Evolutionary conservation across 371 early-diverging fungal species (phyloP), one percentile per base, ranked within the genome.

Genomic region (Mucor ambiguus): DNA sequence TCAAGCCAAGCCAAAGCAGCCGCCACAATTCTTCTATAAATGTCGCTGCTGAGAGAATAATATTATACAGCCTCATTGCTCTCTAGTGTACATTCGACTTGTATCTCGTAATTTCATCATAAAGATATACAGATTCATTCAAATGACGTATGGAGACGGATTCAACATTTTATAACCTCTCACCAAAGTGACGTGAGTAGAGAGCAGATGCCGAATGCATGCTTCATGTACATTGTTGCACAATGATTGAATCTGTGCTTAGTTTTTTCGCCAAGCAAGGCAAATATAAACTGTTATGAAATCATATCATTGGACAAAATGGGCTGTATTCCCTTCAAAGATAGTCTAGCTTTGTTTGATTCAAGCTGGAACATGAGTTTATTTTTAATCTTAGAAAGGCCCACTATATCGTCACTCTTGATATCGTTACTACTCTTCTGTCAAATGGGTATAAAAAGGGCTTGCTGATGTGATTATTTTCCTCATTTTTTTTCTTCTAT

Each of bases 361-460:
- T 37, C 16, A 6, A 37, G 4, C 49, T 20, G 49, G 26, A 49
- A 26, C 49, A 49, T 24, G 26, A 24, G 49, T 24, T 55, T 55
- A 52, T 55, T 55, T 55, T 55, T 55, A 30, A 55, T 55, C 32
- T 30, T 30, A 55, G 16, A 33, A 33, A 33, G 11, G 14, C 55
- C 5, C 10, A 46, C 44, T 6, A 8, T 46, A 22, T 46, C 48
- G 48, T 46, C 48, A 46, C 48, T 46, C n/a, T n/a, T 46, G n/a
- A 9, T 9, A 20, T 10, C 10, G 2, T 46, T 46, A n/a, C n/a
- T 22, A 26, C 26, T 26, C 8, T 44, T 52, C 55, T 55, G 55
- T 55, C 55, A 55, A 30, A 55, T 55, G 24, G 9, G 20, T 58
- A 58, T 58, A 58, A 58, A 58, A 38, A 32, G 55, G 48, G 16